These are phyloP conservation scores for Cornus florida DNA, from an alignment of 148 eudicot species.

Conservation along the genomic window DNA sequence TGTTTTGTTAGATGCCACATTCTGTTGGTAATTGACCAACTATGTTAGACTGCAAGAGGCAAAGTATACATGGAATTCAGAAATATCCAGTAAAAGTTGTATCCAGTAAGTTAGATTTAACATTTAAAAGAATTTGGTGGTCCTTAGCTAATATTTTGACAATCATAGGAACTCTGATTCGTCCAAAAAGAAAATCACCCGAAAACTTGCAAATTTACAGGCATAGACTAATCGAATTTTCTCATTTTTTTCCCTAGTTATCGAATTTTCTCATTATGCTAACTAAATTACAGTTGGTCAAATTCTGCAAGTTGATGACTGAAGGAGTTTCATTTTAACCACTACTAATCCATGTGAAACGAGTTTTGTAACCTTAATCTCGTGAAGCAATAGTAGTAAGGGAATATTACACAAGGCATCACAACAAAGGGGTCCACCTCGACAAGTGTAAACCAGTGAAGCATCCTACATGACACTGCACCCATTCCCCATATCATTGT, in stretches of 20 bases:
- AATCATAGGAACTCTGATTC: neutral
- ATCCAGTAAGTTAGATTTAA: neutral
- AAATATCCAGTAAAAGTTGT: neutral
- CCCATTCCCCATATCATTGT: too few species aligned
- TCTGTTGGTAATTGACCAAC: neutral
- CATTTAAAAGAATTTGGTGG: too few species aligned
- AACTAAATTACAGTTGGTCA: neutral
- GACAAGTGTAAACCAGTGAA: too few species aligned
- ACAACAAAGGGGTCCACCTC: too few species aligned
- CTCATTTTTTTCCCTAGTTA: neutral
- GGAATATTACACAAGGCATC: too few species aligned
- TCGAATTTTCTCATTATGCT: neutral
- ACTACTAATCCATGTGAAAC: too few species aligned
- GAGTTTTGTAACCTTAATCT: too few species aligned
- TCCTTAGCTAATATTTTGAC: too few species aligned
- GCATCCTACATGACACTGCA: neutral
- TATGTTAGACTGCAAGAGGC: too few species aligned
- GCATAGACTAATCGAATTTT: neutral
- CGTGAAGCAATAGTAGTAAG: too few species aligned
- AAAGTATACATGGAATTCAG: neutral
- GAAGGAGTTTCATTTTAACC: neutral
- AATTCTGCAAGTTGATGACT: neutral
- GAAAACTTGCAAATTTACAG: neutral
- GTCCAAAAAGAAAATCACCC: neutral
- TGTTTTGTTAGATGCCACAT: conserved; percentile 4